Base-by-base conservation (phyloP, 2,329 filamentous ascomycete genomes). In the Talaromyces sp. region DNA sequence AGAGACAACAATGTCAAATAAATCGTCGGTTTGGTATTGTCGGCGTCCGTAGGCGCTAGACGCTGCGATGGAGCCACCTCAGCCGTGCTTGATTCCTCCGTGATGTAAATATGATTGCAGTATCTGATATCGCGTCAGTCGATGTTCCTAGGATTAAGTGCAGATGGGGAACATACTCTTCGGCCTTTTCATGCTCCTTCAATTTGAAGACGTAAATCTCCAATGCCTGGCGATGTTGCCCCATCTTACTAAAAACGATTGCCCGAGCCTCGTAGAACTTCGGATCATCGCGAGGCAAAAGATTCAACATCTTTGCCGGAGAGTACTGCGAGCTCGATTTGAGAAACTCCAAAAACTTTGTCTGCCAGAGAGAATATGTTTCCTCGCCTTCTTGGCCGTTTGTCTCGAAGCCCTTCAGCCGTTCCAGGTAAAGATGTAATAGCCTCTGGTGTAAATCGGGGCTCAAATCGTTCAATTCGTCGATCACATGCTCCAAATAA, bases 121-220 rank as follows among this genome's bases (percentile, higher is more conserved):
- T 99, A 91, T 67, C 89, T 91, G 62, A 25, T 63, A 63, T 48
- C 35, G 50, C 39, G 33, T 57, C 31, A 61, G 28, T 54, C 28
- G 21, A 21, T 37, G 16, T 40, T 11, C 9, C 28, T 33, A 25
- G 48, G 66, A 73, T 61, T 76, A 65, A 64, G 6, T 37, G 62
- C 3, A 60, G 28, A 28, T 56, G 31, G 44, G 39, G 14, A 54
- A 81, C 87, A 65, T 80, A 96, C 88, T 96, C 92, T 83, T 99
- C 95, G 35, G 95, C 95, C 76, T 96, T 98, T 12, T 80, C 81
- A 66, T 91, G 93, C 74, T 96, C 89, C 68, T 90, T 81, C 75
- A 99, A 85, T 75, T 93, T 95, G 78, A 97, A 99, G 31, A 98
- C 93, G 73, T 96, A 99, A 59, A 99, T 96, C 73, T 95, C 90